phyloP scores from a whole-genome alignment of 768 basidiomycete species.

The Tylopilus plumbeoviolaceoides region DNA sequence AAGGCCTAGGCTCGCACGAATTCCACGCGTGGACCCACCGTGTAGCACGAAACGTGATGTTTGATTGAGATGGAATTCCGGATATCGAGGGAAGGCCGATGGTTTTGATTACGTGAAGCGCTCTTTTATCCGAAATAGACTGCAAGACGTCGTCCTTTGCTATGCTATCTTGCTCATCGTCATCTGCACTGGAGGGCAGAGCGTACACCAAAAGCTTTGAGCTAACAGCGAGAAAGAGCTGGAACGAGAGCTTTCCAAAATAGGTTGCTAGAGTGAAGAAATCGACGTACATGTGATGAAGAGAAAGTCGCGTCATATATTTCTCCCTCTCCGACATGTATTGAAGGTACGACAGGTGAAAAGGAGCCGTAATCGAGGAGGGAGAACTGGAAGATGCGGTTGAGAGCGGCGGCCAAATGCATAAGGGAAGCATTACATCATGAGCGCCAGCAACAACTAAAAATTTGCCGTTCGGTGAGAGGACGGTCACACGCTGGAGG shows the following conservation, averaged over 20 bases:
- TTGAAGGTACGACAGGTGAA: constrained; percentile 40
- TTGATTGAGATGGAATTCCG: constrained; percentile 41
- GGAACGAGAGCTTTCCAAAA: neutral
- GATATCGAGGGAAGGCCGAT: constrained; percentile 52
- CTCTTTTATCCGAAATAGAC: constrained; percentile 13
- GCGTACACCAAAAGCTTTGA: constrained; percentile 60
- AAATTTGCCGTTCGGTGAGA: constrained; percentile 65
- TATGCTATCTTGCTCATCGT: neutral
- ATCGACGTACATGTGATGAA: constrained; percentile 47
- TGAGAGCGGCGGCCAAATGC: constrained; percentile 9
- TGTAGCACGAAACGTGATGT: constrained; percentile 56
- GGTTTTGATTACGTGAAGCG: constrained; percentile 44
- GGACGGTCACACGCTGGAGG: constrained; percentile 73
- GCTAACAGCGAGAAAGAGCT: constrained; percentile 70
- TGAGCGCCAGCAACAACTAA: constrained; percentile 72
- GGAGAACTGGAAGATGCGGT: constrained; percentile 42
- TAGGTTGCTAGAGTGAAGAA: neutral
- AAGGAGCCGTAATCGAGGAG: constrained; percentile 66
- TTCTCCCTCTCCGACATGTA: constrained; percentile 63
- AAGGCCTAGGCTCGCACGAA: constrained; percentile 5
- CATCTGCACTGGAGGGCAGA: constrained; percentile 36
- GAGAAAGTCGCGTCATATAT: constrained; percentile 87
- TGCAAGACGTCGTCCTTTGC: constrained; percentile 29
- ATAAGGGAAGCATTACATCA: constrained; percentile 45
- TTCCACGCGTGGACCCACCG: constrained; percentile 35